A percentile compares a stretch with the other conserved stretches of the same genome.
Evolutionary conservation across 2,329 filamentous ascomycete genomes (phyloP).

Genomic region (Aspergillus sp.): DNA sequence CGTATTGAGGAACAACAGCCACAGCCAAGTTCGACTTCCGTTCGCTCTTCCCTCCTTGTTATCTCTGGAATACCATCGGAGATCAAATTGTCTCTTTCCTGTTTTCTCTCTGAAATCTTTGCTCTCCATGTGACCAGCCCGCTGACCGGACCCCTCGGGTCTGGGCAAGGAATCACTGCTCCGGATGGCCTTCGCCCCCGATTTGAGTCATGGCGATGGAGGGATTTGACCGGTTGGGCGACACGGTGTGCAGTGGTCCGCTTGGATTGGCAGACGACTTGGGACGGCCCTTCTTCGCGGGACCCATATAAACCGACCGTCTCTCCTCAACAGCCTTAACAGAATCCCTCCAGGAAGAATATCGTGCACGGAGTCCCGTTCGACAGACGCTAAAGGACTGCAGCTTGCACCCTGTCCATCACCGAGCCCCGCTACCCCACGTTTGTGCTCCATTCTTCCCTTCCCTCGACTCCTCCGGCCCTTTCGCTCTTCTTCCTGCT

Average conservation of each 20-base stretch:
- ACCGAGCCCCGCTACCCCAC: constrained; percentile 4
- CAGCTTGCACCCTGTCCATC: constrained; percentile 14
- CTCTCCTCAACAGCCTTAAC: background rate
- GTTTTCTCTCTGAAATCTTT: background rate
- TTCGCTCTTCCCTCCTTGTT: no score
- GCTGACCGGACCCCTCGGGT: background rate
- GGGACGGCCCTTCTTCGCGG: background rate
- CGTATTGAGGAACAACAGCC: no score
- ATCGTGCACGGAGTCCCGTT: background rate
- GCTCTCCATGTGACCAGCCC: background rate
- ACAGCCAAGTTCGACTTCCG: no score
- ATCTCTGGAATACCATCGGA: background rate
- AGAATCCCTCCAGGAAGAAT: background rate
- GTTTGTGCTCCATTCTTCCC: constrained; percentile 11
- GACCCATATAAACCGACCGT: background rate
- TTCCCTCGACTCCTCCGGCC: constrained; percentile 25
- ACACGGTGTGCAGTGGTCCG: constrained; percentile 1
- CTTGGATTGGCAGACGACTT: background rate
- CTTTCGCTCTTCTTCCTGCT: constrained; percentile 5
- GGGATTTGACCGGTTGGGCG: background rate
- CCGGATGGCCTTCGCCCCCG: background rate
- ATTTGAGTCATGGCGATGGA: background rate
- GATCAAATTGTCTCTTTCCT: constrained; percentile 9
- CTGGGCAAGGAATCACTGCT: background rate
- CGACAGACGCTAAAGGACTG: background rate